Percentiles rank a stretch among this genome's conserved stretches.
Evolutionary conservation across 768 basidiomycete species (phyloP).

Genomic region (Clitopilus hobsonii): DNA sequence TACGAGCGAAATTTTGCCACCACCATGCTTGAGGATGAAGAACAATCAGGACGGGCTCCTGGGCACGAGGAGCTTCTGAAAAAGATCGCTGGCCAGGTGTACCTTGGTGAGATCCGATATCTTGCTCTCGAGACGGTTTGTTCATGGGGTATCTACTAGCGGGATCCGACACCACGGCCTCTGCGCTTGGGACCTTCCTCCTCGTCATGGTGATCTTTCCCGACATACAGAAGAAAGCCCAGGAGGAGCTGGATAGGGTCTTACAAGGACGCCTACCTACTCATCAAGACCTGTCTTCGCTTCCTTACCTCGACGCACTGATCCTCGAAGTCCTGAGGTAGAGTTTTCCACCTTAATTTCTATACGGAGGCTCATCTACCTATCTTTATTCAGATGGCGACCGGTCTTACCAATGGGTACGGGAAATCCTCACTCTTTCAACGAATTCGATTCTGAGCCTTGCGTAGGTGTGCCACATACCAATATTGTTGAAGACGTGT

Average conservation of each 20-base stretch:
- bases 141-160: not conserved
- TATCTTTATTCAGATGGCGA: not conserved
- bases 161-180: conserved; percentile 27
- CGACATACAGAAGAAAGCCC: conserved; percentile 40
- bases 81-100: not conserved
- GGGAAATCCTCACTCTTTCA: not conserved
- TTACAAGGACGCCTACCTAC: conserved; percentile 43
- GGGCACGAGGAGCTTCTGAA: not conserved
- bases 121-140: not conserved
- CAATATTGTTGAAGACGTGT: not conserved
- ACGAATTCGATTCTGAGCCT: not conserved
- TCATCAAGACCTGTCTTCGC: conserved; percentile 34
- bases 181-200: conserved; percentile 43
- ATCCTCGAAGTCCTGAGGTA: conserved; percentile 45
- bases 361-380: not conserved
- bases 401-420: conserved; percentile 2
- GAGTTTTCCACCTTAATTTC: not conserved
- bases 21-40: too few species aligned
- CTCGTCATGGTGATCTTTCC: conserved; percentile 54
- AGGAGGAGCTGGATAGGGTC: conserved; percentile 47
- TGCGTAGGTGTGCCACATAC: not conserved
- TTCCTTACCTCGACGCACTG: conserved; percentile 44
- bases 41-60: too few species aligned
- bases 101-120: not conserved
- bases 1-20: too few species aligned